Conservation (phyloP, 176 grass and related monocot genomes). For the Calamus simplicifolius region DNA sequence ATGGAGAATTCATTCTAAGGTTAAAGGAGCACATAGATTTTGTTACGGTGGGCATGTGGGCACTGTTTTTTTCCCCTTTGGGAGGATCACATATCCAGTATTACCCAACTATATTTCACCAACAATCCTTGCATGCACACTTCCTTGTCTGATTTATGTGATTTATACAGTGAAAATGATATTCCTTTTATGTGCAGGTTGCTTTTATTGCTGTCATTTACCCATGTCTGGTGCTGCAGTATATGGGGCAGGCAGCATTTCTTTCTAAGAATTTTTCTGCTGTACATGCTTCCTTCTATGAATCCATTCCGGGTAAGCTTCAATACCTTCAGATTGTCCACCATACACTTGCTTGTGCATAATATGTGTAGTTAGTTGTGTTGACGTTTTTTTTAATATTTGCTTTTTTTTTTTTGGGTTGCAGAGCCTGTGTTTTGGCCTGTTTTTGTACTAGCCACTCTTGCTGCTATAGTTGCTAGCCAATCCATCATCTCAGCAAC, state of each 20-base stretch:
- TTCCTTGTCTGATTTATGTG: background rate
- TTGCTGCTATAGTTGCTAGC: conserved; percentile 92
- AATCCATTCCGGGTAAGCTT: conserved; percentile 78
- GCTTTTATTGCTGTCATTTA: conserved; percentile 73
- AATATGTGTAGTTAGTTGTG: background rate
- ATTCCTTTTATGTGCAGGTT: conserved; percentile 51
- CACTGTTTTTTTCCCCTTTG: too few relatives aligned
- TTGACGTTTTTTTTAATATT: conserved; percentile 1
- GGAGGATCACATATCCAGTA: too few relatives aligned
- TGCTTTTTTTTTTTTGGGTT: background rate
- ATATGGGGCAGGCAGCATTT: conserved; percentile 99
- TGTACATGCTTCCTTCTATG: conserved; percentile 56
- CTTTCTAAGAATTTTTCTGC: conserved; percentile 64
- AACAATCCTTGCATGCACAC: too few relatives aligned
- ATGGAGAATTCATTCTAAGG: too few relatives aligned
- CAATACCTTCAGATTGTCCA: background rate
- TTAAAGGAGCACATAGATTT: too few relatives aligned
- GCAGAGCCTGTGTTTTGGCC: conserved; percentile 82
- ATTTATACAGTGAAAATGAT: background rate
- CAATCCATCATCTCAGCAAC: conserved; percentile 96
- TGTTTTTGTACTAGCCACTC: conserved; percentile 81
- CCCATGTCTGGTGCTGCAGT: conserved; percentile 88
- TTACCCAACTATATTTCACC: too few relatives aligned
- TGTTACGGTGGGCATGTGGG: too few relatives aligned
- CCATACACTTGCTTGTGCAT: background rate